Base-by-base conservation (phyloP, 2,329 filamentous ascomycete species). In the Cercospora sojina region DNA sequence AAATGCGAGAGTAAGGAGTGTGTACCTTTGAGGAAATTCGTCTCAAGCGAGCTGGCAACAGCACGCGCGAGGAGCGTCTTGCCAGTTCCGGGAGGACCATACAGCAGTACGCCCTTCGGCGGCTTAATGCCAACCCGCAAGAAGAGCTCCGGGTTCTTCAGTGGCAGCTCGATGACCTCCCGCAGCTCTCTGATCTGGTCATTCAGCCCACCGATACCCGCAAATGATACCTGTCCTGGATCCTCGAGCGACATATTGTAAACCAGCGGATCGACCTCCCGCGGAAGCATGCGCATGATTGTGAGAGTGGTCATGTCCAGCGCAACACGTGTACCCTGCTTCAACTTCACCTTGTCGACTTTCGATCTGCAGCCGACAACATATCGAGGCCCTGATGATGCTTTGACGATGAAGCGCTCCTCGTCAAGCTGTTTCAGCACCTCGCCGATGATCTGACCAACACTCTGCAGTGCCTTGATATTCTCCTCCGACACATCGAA, bases 241-340 rank as follows among this genome's bases (percentile, higher is more conserved):
- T 99, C 95, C 80, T 99, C 95, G 74, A 99, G 82, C 20, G 95
- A 99, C 95, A 99, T 99, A 85, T 99, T 99, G 87, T 99, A 99
- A 73, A 99, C 95, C 73, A 99, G 86, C 20, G 95, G 95, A 78
- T 99, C 95, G 78, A 99, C 96, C 84, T 99, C 95, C 79, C 95
- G 91, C 67, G 95, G 96, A 56, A 99, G 86, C 95, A 99, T 99
- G 77, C 95, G 92, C 95, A 99, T 99, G 81, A 99, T 99, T 68
- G 95, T 99, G 73, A 99, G 90, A 20, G 95, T 99, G 60, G 95
- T 99, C 95, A 99, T 99, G 77, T 99, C 95, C 67, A 99, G 89
- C 35, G 95, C 94, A 64, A 99, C 95, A 77, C 95, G 92, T 29
- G 94, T 97, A 75, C 96, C 96, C 82, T 99, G 95, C 87, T 98